Percentiles rank a stretch among this genome's conserved stretches.
Conservation (phyloP, 805 yeast species). For the Candida incommunis region DNA sequence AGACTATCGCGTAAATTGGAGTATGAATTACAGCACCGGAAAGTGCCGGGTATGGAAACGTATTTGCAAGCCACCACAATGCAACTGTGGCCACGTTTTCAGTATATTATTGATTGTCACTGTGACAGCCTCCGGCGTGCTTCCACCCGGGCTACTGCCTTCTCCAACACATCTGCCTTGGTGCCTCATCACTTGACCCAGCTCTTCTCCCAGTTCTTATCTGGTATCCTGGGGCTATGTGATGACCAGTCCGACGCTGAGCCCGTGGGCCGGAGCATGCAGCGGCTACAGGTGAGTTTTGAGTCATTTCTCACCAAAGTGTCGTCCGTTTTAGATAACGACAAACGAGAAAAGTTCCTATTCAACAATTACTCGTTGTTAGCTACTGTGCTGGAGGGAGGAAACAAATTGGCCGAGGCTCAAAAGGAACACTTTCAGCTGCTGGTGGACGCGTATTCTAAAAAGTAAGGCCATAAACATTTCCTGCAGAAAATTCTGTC, state of each 20-base stretch:
- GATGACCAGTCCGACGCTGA: constrained; percentile 32
- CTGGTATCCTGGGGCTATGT: constrained; percentile 51
- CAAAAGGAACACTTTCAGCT: constrained; percentile 31
- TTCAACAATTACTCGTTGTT: constrained; percentile 58
- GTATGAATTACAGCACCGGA: constrained; percentile 51
- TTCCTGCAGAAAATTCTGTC: too few species aligned
- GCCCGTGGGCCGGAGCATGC: constrained; percentile 58
- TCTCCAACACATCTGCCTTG: constrained; percentile 14
- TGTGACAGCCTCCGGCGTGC: constrained; percentile 55
- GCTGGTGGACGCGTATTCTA: constrained; percentile 30
- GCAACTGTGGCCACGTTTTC: constrained; percentile 77
- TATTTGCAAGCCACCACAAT: constrained; percentile 54
- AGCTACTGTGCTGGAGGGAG: constrained; percentile 38
- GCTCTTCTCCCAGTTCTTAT: constrained; percentile 58
- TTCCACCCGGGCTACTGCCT: constrained; percentile 22
- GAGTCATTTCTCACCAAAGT: constrained; percentile 66
- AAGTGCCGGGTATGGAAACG: constrained; percentile 57
- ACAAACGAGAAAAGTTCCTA: constrained; percentile 50
- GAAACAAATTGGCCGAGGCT: constrained; percentile 28
- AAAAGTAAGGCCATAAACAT: too few species aligned
- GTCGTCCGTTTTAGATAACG: constrained; percentile 26
- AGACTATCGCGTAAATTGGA: constrained; percentile 54
- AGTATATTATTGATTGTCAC: constrained; percentile 59
- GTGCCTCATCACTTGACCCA: constrained; percentile 59
- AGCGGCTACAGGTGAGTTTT: constrained; percentile 61